Evolutionary conservation across 2,329 filamentous ascomycete genomes (phyloP), one percentile per base, ranked within the genome.

Genomic region (Ophiosphaerella herpotricha): DNA sequence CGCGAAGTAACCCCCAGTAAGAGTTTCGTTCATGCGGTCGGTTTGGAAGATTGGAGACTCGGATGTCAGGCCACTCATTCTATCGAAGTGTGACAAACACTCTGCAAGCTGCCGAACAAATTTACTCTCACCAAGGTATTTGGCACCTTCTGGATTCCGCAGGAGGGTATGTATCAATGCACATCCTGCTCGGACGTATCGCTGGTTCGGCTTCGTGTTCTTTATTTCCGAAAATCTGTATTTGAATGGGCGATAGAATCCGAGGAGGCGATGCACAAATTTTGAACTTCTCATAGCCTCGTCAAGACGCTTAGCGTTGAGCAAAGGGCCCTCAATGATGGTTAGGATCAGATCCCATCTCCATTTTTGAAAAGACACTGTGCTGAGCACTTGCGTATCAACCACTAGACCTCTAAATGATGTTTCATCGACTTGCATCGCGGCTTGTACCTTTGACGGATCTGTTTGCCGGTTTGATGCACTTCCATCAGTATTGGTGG

Each of bases 231-330:
- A 90, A 64, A 97, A 99, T 57, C 91, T 88, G 70, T 91, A 95
- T 70, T 99, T 99, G 77, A 99, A 99, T 1, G 94, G 94, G 9
- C 94, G 84, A 70, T 96, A 96, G 70, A 99, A 99, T 52, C 91
- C 94, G 71, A 97, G 86, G 50, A 99, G 81, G 8, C 95, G 83
- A 76, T 97, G 97, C 63, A 97, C 88, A 66, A 97, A 99, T 70
- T 97, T 97, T 2, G 92, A 96, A 1, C 89, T 91, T 70, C 91
- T 93, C 68, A 96, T 89, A 0, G 93, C 93, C 73, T 99, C 94
- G 61, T 97, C 93, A 4, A 99, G 80, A 9, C 94, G 84, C 73
- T 96, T 97, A 1, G 92, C 88, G 58, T 91, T 96, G 21, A 91
- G 88, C 18, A 99, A 76, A 1, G 95, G 94, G 0, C 94, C 95